Evolutionary conservation across 2,329 filamentous ascomycete species (phyloP), one percentile per base, ranked within the genome.

Genomic region (Alternaria hordeiaustralica): DNA sequence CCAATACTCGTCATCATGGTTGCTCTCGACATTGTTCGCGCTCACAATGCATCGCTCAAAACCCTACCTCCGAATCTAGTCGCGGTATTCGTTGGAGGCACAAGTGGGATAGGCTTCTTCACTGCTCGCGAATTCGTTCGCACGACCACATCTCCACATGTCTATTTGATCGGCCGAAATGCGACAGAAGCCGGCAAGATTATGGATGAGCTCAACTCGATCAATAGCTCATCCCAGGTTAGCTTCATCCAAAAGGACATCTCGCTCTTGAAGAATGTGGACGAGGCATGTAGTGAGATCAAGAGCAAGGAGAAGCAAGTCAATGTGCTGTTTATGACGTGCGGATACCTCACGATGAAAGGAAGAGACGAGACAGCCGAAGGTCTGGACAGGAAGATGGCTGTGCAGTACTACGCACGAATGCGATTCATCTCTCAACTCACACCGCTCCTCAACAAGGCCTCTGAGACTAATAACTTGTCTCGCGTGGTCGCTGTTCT

Each of bases 321-420:
- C 60, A 87, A 89, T 71, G 72, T 88, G 4, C 74, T 89, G 0
- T 86, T 88, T 69, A 80, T 88, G 57, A 86, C 82, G 1, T 82
- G 82, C 2, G 87, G 86, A 4, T 83, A 82, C 70, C 76, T 85
- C 66, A 81, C 81, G 3, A 59, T 82, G 7, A 73, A 73, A 46
- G 81, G 81, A n/a, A 71, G 81, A 6, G 70, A 73, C 11, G 77
- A 78, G 47, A 81, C 79, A 3, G 25, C 47, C 7, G 80, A 82
- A 68, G 78, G 78, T 10, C 66, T 82, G 10, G 75, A 80, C 47
- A 67, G 69, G 26, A 78, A 77, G 56, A 68, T 75, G 64, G 64
- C 66, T 6, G 65, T 73, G 54, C 77, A 70, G 46, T 82, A 71
- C 36, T 79, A 82, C 67, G 68, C 76, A 11, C 79, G 81, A 41